Evolutionary conservation across 768 basidiomycete species (phyloP), one percentile per base, ranked within the genome.

Genomic region (Russula dissimulans): DNA sequence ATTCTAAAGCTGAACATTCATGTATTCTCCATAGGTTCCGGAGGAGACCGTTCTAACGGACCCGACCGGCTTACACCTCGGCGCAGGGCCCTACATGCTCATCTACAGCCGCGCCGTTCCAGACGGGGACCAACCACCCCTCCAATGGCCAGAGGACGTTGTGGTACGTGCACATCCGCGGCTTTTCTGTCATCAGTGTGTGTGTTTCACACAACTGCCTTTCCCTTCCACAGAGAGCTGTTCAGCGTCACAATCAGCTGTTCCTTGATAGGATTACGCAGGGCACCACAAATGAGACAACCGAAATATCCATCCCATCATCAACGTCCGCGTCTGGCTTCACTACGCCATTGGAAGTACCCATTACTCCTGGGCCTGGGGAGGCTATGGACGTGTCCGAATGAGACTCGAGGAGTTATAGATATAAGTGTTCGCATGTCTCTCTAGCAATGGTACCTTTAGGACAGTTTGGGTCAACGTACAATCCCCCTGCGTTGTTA

Each of bases 21-120:
- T 22, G 41, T 43, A 39, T 63, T 56, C 48, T n/a, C 14, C 22
- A 3, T 55, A 91, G 89, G 88, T 88, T 1, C 68, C 85, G 0
- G 89, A 91, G 68, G 84, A 85, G 39, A 74, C 74, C 0, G 87
- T 88, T 10, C 71, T 91, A 15, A 81, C 79, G 4, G 90, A 92
- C 61, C 72, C 82, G 4, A 76, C 81, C 4, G 90, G 91, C 0
- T 71, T 91, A 36, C 88, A 90, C 67, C 78, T 90, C 5, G 79
- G 81, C 15, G 87, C 87, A 18, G 90, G 90, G 1, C 89, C 90
- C 0, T 90, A 86, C 70, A 71, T 91, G 66, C 73, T 92, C n/a
- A 70, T 92, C 39, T 92, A 91, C 71, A 79, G 78, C 38, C 76
- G 73, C 15, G 71, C 68, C 3, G 26, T 74, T 2, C 62, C 72